Conservation (phyloP, 345 rosid species). For the Nephelium lappaceum region DNA sequence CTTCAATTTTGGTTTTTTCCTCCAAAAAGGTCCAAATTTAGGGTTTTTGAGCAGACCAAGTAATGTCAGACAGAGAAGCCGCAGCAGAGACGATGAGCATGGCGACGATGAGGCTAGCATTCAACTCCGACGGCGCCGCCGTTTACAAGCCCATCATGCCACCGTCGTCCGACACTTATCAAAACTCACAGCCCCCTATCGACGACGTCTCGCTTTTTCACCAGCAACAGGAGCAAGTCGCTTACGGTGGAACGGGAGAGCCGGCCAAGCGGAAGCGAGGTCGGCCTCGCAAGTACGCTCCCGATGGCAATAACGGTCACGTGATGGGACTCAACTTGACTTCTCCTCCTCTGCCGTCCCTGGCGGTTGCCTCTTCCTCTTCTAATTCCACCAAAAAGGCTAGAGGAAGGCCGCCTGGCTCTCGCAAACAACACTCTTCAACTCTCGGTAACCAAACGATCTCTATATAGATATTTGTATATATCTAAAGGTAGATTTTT, state of each 20-base stretch:
- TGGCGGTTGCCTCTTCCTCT: conserved; percentile 14
- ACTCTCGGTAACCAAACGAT: conserved; percentile 26
- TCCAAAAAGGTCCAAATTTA: background rate
- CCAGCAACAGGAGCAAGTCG: background rate
- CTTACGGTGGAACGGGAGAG: background rate
- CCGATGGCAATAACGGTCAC: background rate
- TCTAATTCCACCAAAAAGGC: conserved; percentile 32
- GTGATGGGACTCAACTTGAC: conserved; percentile 18
- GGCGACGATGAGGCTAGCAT: conserved; percentile 25
- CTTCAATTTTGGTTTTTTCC: background rate
- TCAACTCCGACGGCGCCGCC: conserved; percentile 9
- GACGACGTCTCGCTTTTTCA: background rate
- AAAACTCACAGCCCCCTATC: background rate
- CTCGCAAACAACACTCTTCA: conserved; percentile 30
- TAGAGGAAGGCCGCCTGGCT: conserved; percentile 50
- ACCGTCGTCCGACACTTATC: background rate
- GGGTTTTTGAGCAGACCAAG: conserved; percentile 9
- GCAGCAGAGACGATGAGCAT: conserved; percentile 6
- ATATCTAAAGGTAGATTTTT: too few species aligned
- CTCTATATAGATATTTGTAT: background rate
- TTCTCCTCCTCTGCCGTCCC: conserved; percentile 19
- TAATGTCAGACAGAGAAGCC: conserved; percentile 17
- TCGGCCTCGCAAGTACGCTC: conserved; percentile 23
- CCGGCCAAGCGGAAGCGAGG: conserved; percentile 27
- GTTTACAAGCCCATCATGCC: conserved; percentile 30